Evolutionary conservation across 2,329 filamentous ascomycete species (phyloP).

Genomic region (Aspergillus amoenus): DNA sequence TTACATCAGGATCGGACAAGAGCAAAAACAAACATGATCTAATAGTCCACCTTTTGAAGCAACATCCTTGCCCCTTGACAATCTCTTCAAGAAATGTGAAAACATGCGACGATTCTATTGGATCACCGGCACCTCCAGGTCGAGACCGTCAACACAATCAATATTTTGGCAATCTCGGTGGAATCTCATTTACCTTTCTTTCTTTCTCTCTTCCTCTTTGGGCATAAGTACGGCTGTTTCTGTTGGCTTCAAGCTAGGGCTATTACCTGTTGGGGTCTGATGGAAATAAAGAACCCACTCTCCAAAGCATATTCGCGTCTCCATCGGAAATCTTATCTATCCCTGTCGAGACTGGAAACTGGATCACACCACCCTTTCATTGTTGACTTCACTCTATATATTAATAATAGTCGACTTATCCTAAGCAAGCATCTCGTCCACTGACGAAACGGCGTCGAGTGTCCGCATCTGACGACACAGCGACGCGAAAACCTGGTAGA

Average conservation of each 20-base stretch:
- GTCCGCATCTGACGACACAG: constrained; percentile 22
- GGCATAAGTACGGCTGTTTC: neutral
- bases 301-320: neutral
- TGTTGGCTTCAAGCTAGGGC: neutral
- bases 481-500: constrained; percentile 21
- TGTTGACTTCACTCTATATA: neutral
- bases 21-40: constrained; percentile 6
- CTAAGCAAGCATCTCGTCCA: neutral
- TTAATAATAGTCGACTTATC: neutral
- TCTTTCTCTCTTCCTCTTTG: neutral
- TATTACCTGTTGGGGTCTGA: constrained; percentile 11
- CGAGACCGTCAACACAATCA: neutral
- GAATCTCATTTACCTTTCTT: neutral
- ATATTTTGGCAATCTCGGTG: neutral
- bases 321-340: constrained; percentile 13
- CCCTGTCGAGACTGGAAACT: constrained; percentile 11
- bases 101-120: neutral
- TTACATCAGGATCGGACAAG: neutral
- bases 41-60: constrained; percentile 1
- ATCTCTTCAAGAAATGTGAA: neutral
- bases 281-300: constrained; percentile 8
- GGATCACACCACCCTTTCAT: constrained; percentile 6
- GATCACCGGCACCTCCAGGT: neutral
- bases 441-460: neutral
- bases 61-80: neutral